Percentiles rank a stretch among this genome's conserved stretches.
phyloP scores from a whole-genome alignment of 129 eudicot genomes.

The Pittosporum tobira region DNA sequence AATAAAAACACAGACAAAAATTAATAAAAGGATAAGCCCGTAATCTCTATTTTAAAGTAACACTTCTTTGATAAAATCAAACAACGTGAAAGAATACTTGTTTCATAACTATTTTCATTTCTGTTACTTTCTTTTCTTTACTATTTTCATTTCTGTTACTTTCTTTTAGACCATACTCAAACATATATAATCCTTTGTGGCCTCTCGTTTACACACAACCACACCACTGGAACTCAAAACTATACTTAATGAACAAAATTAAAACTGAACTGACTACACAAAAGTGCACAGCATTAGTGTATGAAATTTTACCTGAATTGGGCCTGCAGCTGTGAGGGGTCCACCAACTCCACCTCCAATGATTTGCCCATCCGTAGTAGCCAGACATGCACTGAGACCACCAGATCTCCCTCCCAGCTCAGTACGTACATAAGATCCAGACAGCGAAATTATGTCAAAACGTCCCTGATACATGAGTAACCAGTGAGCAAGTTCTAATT shows the following conservation, averaged over 20 bases:
- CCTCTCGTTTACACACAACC: background rate
- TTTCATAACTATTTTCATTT: too few relatives aligned
- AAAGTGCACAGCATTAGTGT: background rate
- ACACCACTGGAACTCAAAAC: background rate
- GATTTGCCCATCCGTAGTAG: conserved; percentile 54
- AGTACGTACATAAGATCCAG: conserved; percentile 58
- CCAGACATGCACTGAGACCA: conserved; percentile 67
- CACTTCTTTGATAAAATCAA: background rate
- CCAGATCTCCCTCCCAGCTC: conserved; percentile 67
- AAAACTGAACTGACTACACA: background rate
- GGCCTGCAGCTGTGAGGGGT: conserved; percentile 66
- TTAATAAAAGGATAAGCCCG: too few relatives aligned
- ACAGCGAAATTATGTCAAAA: conserved; percentile 62
- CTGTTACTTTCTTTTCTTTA: background rate
- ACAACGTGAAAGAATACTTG: too few relatives aligned
- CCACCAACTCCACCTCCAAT: conserved; percentile 72
- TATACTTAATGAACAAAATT: background rate
- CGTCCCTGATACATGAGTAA: conserved; percentile 47
- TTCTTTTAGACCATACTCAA: too few relatives aligned
- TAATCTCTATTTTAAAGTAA: background rate
- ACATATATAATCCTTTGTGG: background rate
- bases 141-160: too few relatives aligned
- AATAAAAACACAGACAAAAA: too few relatives aligned
- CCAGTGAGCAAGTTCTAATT: background rate
- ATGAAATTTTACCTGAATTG: conserved; percentile 50